A percentile compares a stretch with the other conserved stretches of the same genome.
Evolutionary conservation across 2,329 filamentous ascomycete genomes (phyloP).

Genomic region (Penicillium brasilianum): DNA sequence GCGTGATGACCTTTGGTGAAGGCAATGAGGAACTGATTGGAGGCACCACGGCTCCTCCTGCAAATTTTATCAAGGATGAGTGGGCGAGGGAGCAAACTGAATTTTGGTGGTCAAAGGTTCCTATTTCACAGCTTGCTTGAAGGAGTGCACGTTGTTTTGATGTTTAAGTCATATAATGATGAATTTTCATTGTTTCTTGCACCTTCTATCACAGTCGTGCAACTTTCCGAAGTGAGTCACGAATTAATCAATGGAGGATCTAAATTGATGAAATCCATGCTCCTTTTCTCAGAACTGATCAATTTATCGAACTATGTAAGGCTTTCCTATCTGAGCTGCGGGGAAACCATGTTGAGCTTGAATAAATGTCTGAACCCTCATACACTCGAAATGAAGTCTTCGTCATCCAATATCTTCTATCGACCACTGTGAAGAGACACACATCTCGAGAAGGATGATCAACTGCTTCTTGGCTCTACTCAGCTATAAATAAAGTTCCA

Average conservation of each 20-base stretch:
- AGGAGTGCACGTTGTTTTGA: background rate
- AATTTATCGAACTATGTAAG: background rate
- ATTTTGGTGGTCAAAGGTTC: constrained; percentile 52
- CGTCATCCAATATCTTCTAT: too few relatives aligned
- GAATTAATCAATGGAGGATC: background rate
- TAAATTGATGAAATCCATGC: background rate
- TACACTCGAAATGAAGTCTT: too few relatives aligned
- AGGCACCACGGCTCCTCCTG: constrained; percentile 46
- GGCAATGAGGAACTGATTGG: constrained; percentile 57
- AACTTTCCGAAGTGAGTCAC: background rate
- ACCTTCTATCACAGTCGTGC: background rate
- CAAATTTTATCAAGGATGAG: constrained; percentile 47
- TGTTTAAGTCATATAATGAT: background rate
- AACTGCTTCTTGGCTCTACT: background rate
- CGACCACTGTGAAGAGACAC: too few relatives aligned
- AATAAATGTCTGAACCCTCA: too few relatives aligned
- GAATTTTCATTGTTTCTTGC: background rate
- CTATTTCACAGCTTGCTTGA: constrained; percentile 35
- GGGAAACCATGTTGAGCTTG: background rate
- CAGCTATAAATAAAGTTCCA: background rate
- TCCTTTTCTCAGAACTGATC: background rate
- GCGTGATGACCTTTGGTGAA: constrained; percentile 54
- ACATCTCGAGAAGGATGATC: background rate
- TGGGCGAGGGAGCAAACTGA: constrained; percentile 53
- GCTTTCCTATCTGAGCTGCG: background rate